Base-by-base conservation (phyloP, 768 basidiomycete species). In the Auricularia auricula-judae region DNA sequence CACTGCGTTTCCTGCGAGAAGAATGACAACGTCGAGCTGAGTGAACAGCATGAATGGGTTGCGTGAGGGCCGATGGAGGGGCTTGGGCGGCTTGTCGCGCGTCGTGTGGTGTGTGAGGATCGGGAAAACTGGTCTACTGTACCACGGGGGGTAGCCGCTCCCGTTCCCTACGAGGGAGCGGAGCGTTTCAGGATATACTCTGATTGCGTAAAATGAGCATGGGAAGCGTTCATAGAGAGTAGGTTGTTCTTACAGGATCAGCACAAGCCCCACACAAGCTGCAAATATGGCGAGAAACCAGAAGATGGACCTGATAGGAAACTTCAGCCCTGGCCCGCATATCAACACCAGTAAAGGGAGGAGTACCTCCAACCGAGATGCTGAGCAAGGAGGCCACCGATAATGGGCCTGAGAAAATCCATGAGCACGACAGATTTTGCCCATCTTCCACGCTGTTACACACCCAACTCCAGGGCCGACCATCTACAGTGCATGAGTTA, bases 351-450 rank as follows among this genome's bases (percentile, higher is more conserved):
- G 29, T 29, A 29, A 29, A 29, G 43, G 18, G 11, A 3, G 5
- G 66, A 71, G 63, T 58, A 83, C 84, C 84, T 82, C 87, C 87
- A 89, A 18, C 90, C 90, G 1, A 88, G 71, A 12, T 74, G 74
- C 59, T 82, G 79, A 4, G 86, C 76, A 16, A 88, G 72, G 14
- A 75, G 79, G 5, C 79, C 79, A 7, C 79, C 79, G 29, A 80
- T 62, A 12, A 84, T 74, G 2, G 87, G 88, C 3, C 88, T 86
- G 35, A 79, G 77, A 60, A 74, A 66, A 74, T 75, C 42, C 7
- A 62, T 16, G 14, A 51, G 60, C 56, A 16, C 23, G 29, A 29
- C 2, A 3, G 29, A 29, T 29, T 29, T 29, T 29, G 3, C 60
- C 35, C 11, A 11, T 44, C 10, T 44, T 10, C 10, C 11, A 44